Conservation (phyloP, 768 basidiomycete genomes). For the Kockovaella imperatae region DNA sequence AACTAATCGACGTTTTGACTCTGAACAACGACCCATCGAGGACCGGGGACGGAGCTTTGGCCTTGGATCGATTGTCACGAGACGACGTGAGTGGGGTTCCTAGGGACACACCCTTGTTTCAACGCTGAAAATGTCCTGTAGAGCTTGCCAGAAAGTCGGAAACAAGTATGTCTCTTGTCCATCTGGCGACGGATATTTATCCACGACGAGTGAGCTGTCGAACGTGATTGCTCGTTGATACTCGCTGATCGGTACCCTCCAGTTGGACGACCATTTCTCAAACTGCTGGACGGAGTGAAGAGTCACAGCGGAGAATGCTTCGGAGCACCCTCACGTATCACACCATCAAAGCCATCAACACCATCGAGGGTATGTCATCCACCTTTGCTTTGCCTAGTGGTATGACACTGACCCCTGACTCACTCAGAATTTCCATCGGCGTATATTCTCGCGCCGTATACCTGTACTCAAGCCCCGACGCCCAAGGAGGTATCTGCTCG, state of each 20-base stretch:
- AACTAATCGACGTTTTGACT: slow-evolving; percentile 71
- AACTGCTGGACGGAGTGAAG: slow-evolving; percentile 68
- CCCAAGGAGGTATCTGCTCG: slow-evolving; percentile 37
- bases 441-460: slow-evolving; percentile 31
- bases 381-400: not conserved
- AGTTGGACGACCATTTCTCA: slow-evolving; percentile 74
- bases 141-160: slow-evolving; percentile 64
- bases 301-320: slow-evolving; percentile 64
- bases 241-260: slow-evolving; percentile 4
- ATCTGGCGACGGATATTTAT: slow-evolving; percentile 83
- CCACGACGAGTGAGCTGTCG: slow-evolving; percentile 67
- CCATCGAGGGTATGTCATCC: slow-evolving; percentile 23
- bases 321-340: slow-evolving; percentile 65
- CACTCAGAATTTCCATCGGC: slow-evolving; percentile 18
- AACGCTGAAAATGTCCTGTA: slow-evolving; percentile 30
- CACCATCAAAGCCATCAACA: slow-evolving; percentile 48
- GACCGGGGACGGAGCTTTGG: slow-evolving; percentile 53
- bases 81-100: slow-evolving; percentile 54
- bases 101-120: not conserved
- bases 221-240: slow-evolving; percentile 1
- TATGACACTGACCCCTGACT: not conserved
- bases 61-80: slow-evolving; percentile 32
- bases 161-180: slow-evolving; percentile 60
- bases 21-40: slow-evolving; percentile 58
- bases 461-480: slow-evolving; percentile 22